A percentile compares a stretch with the other conserved stretches of the same genome.
Conservation (phyloP, 495 filamentous ascomycete genomes). For the Aspergillus baeticus region DNA sequence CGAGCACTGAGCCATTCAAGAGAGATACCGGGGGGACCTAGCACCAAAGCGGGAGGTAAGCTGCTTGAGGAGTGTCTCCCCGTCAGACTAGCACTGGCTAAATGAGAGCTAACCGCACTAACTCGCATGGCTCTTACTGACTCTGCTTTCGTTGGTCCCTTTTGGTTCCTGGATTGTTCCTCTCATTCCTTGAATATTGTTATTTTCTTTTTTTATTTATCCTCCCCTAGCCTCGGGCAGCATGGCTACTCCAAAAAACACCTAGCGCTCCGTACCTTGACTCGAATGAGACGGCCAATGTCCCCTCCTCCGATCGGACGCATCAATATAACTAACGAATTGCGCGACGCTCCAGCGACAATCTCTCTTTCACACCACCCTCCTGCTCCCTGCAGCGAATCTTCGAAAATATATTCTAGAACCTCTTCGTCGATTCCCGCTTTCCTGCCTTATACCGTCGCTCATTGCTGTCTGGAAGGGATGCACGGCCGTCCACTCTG, state of each 20-base stretch:
- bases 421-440: neutral
- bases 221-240: constrained; percentile 2
- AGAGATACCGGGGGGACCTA: neutral
- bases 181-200: neutral
- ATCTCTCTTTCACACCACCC: neutral
- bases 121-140: neutral
- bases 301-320: constrained; percentile 19
- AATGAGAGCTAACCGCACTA: constrained; percentile 8
- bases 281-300: neutral
- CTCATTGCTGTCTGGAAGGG: constrained; percentile 1
- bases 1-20: neutral
- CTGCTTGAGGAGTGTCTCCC: neutral
- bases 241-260: constrained; percentile 17
- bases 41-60: constrained; percentile 9
- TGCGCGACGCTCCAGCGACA: constrained; percentile 17
- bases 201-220: neutral
- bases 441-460: constrained; percentile 1
- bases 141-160: neutral
- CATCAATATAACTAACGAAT: constrained; percentile 23
- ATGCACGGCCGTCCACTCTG: constrained; percentile 4
- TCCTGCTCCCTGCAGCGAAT: constrained; percentile 5
- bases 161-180: constrained; percentile 8
- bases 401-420: constrained; percentile 5
- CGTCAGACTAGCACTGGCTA: constrained; percentile 8
- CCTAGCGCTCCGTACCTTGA: constrained; percentile 8